Evolutionary conservation across 2,329 filamentous ascomycete genomes (phyloP).

Genomic region (Colletotrichum euphorbiae): DNA sequence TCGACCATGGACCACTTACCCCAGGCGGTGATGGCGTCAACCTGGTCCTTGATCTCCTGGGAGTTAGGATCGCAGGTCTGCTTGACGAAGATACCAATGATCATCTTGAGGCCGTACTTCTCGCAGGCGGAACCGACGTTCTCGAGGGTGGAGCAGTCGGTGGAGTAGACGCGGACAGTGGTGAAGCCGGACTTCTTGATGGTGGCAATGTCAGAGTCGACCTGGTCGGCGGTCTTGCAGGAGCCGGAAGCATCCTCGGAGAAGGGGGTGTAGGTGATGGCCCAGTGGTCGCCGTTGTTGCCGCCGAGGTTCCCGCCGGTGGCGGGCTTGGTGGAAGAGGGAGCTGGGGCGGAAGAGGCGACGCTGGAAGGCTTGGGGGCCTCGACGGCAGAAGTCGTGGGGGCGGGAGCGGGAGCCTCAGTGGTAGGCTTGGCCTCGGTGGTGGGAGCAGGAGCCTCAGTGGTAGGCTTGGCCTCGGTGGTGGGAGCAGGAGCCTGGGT

Average conservation of each 20-base stretch:
- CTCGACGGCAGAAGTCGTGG: slow-evolving; percentile 42
- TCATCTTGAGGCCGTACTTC: slow-evolving; percentile 78
- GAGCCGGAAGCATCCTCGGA: slow-evolving; percentile 59
- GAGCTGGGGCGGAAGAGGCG: slow-evolving; percentile 41
- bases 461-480: slow-evolving; percentile 44
- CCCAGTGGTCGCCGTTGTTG: slow-evolving; percentile 70
- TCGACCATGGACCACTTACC: slow-evolving; percentile 78
- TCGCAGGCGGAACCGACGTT: slow-evolving; percentile 78
- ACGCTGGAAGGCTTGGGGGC: slow-evolving; percentile 41
- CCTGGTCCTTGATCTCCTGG: slow-evolving; percentile 76
- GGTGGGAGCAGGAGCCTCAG: slow-evolving; percentile 41
- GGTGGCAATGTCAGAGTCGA: slow-evolving; percentile 69
- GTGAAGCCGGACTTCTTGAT: slow-evolving; percentile 77
- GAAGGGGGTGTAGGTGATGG: slow-evolving; percentile 86
- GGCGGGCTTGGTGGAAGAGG: slow-evolving; percentile 44
- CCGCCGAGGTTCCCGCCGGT: slow-evolving; percentile 52
- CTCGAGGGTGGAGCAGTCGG: slow-evolving; percentile 86
- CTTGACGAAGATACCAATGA: slow-evolving; percentile 90
- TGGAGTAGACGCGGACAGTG: slow-evolving; percentile 86
- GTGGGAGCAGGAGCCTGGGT: slow-evolving; percentile 42
- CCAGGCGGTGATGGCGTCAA: slow-evolving; percentile 79
- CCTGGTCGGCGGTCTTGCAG: slow-evolving; percentile 73
- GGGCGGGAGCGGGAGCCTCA: slow-evolving; percentile 33
- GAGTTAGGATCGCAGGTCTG: slow-evolving; percentile 67
- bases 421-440: slow-evolving; percentile 44